Percentiles rank a stretch among this genome's conserved stretches.
These are phyloP conservation scores for Artemisia annua DNA, from an alignment of 129 eudicot species.

Conservation along the genomic window DNA sequence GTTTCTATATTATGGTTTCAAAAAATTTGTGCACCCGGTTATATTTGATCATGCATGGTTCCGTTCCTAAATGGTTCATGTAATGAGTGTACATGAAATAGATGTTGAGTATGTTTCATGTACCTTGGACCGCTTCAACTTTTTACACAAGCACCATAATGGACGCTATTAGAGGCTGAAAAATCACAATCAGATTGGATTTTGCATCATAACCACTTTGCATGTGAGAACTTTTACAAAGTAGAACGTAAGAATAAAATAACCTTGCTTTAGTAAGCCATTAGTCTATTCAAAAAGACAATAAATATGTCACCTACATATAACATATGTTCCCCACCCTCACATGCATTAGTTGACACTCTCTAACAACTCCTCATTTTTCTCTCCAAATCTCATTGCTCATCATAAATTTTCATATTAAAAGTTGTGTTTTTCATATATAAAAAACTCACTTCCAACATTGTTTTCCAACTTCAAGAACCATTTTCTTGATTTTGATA, in stretches of 20 bases:
- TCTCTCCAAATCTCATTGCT: conserved; percentile 32
- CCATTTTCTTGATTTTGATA: not conserved
- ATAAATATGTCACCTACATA: conserved; percentile 37
- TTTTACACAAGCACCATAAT: too few species aligned
- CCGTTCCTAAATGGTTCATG: too few species aligned
- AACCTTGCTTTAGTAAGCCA: conserved; percentile 10
- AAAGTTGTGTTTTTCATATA: conserved; percentile 17
- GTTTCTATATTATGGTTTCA: too few species aligned
- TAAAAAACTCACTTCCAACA: conserved; percentile 8
- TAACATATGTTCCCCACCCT: conserved; percentile 43
- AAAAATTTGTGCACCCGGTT: too few species aligned
- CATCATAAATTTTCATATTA: conserved; percentile 7
- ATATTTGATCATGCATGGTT: too few species aligned
- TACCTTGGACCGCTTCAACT: too few species aligned
- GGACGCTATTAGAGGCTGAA: too few species aligned
- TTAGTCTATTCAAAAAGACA: conserved; percentile 30
- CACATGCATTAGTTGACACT: conserved; percentile 58
- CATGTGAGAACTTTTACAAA: not conserved
- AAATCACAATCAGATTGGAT: too few species aligned
- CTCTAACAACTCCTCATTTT: conserved; percentile 34
- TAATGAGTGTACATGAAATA: too few species aligned
- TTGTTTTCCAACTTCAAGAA: conserved; percentile 7
- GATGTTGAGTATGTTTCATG: too few species aligned
- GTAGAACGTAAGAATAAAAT: not conserved
- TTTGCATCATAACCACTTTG: too few species aligned